A percentile compares a stretch with the other conserved stretches of the same genome.
Evolutionary conservation across 371 early-diverging fungal species (phyloP).

Genomic region (Parasitella parasitica): DNA sequence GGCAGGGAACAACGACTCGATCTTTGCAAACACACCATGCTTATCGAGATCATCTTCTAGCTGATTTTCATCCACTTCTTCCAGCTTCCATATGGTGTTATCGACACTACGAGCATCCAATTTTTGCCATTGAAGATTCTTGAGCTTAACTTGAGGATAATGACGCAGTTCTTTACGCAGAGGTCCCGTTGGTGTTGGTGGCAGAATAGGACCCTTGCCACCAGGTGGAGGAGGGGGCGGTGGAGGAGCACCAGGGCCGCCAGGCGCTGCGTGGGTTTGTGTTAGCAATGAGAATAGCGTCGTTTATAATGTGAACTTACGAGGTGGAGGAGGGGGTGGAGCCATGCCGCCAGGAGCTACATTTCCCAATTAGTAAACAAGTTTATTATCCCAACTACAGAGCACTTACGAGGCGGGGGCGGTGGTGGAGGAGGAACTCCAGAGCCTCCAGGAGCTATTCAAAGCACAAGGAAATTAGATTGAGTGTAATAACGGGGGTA

Average conservation of each 20-base stretch:
- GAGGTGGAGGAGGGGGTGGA: constrained; percentile 24
- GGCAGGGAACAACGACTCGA: constrained; percentile 43
- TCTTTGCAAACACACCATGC: constrained; percentile 36
- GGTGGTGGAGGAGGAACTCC: background rate
- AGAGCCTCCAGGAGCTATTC: constrained; percentile 1
- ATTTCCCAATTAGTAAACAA: background rate
- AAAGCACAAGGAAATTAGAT: background rate
- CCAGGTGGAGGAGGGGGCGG: constrained; percentile 27
- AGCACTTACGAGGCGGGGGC: background rate
- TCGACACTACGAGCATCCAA: constrained; percentile 37
- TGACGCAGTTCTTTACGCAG: constrained; percentile 41
- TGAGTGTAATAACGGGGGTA: no score
- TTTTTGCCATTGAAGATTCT: constrained; percentile 50
- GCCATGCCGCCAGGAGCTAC: constrained; percentile 11
- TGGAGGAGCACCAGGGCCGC: constrained; percentile 21
- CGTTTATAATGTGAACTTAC: constrained; percentile 5
- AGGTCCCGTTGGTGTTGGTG: constrained; percentile 27
- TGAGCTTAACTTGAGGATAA: constrained; percentile 45
- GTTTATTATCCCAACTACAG: background rate
- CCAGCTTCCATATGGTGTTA: constrained; percentile 42
- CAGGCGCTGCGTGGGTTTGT: no score
- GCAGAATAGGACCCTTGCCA: constrained; percentile 17
- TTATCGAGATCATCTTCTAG: constrained; percentile 38
- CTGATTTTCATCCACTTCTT: constrained; percentile 33
- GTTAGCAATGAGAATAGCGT: background rate